Evolutionary conservation across 257 asterid species (phyloP).

Genomic region (Jaltomata sinuosa): DNA sequence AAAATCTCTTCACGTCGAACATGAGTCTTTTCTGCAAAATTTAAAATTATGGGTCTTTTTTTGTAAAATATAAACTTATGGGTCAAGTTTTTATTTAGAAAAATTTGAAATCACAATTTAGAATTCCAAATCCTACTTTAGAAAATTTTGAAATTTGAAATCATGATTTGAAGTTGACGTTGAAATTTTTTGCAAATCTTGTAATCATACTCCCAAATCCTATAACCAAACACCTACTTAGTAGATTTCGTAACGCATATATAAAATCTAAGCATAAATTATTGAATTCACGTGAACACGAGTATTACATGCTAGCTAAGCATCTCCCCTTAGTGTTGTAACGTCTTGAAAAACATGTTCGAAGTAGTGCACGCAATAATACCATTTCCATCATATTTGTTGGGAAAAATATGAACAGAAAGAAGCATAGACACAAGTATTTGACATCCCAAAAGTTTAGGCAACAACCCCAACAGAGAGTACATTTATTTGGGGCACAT

Average conservation of each 20-base stretch:
- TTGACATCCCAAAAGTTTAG: not conserved
- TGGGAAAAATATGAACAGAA: not conserved
- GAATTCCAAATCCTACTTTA: too few species aligned
- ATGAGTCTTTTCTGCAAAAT: too few species aligned
- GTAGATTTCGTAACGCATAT: not conserved
- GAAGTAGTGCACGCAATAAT: not conserved
- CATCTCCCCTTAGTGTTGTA: not conserved
- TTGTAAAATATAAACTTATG: too few species aligned
- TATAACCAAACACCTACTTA: not conserved
- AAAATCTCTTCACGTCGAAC: too few species aligned
- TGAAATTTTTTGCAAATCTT: not conserved
- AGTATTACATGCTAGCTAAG: not conserved
- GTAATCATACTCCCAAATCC: not conserved
- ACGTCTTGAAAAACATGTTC: not conserved
- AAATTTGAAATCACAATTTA: too few species aligned
- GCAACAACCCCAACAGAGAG: not conserved
- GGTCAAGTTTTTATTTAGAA: too few species aligned
- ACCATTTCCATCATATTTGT: not conserved
- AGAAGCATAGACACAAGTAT: not conserved
- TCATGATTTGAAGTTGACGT: too few species aligned
- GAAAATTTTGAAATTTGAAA: too few species aligned
- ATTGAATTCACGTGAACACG: not conserved
- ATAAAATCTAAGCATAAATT: not conserved
- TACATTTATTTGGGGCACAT: not conserved
- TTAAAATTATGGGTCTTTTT: too few species aligned